Evolutionary conservation across 176 grass and related monocot genomes (phyloP).

Genomic region (Lolium multiflorum): DNA sequence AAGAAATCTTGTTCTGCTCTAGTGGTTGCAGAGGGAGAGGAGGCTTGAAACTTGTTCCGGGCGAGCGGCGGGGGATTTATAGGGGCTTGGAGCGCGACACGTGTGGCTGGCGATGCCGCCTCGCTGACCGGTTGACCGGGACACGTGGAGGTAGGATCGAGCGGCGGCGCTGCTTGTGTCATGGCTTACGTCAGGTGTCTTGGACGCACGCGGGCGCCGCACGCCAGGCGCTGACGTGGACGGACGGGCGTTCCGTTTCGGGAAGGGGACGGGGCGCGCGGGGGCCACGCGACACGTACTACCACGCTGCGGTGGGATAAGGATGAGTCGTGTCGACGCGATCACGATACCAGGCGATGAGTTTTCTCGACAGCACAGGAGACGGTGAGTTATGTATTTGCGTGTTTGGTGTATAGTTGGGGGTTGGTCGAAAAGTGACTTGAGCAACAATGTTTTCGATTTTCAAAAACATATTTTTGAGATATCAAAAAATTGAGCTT

Average conservation of each 20-base stretch:
- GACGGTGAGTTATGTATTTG: not conserved
- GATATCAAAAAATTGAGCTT: too few species aligned
- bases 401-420: conserved; percentile 25
- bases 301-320: conserved; percentile 44
- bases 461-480: too few species aligned
- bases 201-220: conserved; percentile 51
- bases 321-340: conserved; percentile 45
- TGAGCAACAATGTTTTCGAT: too few species aligned
- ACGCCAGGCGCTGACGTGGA: conserved; percentile 38
- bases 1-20: not conserved
- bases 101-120: conserved; percentile 36
- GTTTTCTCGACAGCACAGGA: too few species aligned
- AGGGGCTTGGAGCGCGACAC: conserved; percentile 44
- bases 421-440: not conserved
- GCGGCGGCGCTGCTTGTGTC: conserved; percentile 68
- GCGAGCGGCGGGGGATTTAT: conserved; percentile 66
- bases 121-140: conserved; percentile 46
- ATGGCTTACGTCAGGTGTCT: conserved; percentile 75
- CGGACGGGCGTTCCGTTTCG: conserved; percentile 49
- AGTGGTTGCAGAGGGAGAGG: conserved; percentile 28
- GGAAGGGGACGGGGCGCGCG: conserved; percentile 47
- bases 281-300: conserved; percentile 51
- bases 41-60: conserved; percentile 71
- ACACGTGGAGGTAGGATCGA: conserved; percentile 47
- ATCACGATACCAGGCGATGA: not conserved